Base-by-base conservation (phyloP, 768 basidiomycete species). In the Rhizopogon salebrosus region DNA sequence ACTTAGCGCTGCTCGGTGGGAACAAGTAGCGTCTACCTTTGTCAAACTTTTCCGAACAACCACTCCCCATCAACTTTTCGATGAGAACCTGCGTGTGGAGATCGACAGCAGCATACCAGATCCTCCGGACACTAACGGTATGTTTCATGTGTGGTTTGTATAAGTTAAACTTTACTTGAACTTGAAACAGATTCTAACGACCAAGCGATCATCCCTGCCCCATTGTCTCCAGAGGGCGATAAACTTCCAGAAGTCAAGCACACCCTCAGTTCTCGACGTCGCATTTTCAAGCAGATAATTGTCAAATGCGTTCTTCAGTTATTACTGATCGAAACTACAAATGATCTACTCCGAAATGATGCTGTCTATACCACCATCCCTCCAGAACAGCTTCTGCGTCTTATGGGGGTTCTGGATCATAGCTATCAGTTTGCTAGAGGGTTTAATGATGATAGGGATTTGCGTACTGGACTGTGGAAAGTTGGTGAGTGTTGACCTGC, bases 241-340 rank as follows among this genome's bases (percentile, higher is more conserved):
- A 73, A 76, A 40, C 66, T 72, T 10, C 76, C 72, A 53, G 79
- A 78, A 57, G 63, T 71, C 9, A 77, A 78, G 55, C 71, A 80
- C n/a, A 80, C 84, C 6, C 70, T 83, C 40, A 75, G 72, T 48
- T 88, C 89, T 58, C 85, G 94, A 50, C 84, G 91, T 41, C 81
- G 85, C 39, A 82, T 91, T 51, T 99, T 99, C 83, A 90, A 93
- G 66, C 97, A 98, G 68, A 98, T 99, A 71, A 98, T 99, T 56
- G 94, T 98, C 59, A 98, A 98, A 87, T 99, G 97, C 68, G 97
- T 99, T 20, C 80, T 99, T 27, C 97, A 99, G 62, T 73, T 99
- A 20, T 77, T 98, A 50, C 79, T 99, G 35, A 98, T 99, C 57
- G 97, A 99, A 72, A 98, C 92, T 6, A 95, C 95, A 3, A 94